Evolutionary conservation across 2,329 filamentous ascomycete genomes (phyloP), one percentile per base, ranked within the genome.

Genomic region (Cladophialophora exuberans): DNA sequence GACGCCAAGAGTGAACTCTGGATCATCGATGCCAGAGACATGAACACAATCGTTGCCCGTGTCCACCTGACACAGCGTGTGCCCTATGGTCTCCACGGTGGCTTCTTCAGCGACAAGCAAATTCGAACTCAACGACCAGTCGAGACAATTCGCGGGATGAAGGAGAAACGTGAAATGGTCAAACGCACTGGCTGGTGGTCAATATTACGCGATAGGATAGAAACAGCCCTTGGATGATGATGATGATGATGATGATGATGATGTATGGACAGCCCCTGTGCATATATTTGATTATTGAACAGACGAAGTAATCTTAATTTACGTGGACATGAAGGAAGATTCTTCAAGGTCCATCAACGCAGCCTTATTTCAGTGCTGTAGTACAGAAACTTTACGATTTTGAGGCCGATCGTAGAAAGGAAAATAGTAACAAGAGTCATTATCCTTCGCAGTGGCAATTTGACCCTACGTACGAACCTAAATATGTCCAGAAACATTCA

Each of bases 21-120:
- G 86, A 74, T 89, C 11, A 76, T 89, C 25, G 79, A 89, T 63
- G 86, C 85, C 0, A 78, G 67, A 56, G 74, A 75, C 2, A 89
- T 90, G 85, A 74, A 66, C 20, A 75, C 82, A 2, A 73, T 89
- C 0, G 76, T 87, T 3, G 82, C 79, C 4, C 78, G 75, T 55
- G 75, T 89, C 3, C 69, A 71, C 17, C 70, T 90, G 28, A 85
- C 85, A 2, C 85, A 87, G 61, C 70, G 86, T 10, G 85, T 89
- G 0, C 85, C 86, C 0, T 89, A 89, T 63, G 86, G 86, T 0
- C 69, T 89, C 44, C 86, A 87, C 65, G 84, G 83, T 3, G 75
- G 73, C 5, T 87, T 83, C 82, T 85, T 86, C 51, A 70, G 73
- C 0, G 76, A 80, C 52, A 71, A 76, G 2, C 74, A 84, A 56